A percentile compares a stretch with the other conserved stretches of the same genome.
These are phyloP conservation scores for Tubosaeta brunneosetosa DNA, from an alignment of 768 basidiomycete genomes.

Conservation along the genomic window DNA sequence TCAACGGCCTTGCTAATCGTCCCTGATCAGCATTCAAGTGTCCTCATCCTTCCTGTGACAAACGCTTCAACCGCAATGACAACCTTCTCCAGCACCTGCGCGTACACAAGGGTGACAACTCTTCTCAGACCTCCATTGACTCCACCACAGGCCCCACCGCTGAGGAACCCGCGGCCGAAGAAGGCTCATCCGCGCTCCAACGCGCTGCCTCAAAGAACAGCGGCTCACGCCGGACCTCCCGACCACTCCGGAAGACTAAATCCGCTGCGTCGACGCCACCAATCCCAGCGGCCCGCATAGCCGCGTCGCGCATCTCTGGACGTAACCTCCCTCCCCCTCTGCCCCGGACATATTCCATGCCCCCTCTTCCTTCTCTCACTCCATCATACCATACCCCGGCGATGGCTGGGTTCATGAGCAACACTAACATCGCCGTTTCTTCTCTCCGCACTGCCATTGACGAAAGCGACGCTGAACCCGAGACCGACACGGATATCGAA, in stretches of 20 bases:
- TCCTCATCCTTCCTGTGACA: constrained; percentile 60
- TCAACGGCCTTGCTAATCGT: constrained; percentile 19
- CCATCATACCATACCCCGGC: constrained; percentile 26
- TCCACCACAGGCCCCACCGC: constrained; percentile 22
- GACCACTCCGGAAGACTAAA: constrained; percentile 32
- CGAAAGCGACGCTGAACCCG: constrained; percentile 31
- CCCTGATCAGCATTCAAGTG: constrained; percentile 63
- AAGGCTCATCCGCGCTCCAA: constrained; percentile 18
- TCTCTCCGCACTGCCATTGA: constrained; percentile 33
- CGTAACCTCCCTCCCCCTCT: constrained; percentile 27
- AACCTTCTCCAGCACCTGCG: constrained; percentile 77
- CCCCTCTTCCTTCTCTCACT: constrained; percentile 27
- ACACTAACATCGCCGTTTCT: constrained; percentile 34
- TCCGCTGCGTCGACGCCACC: constrained; percentile 34
- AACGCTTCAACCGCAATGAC: constrained; percentile 74
- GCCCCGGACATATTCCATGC: constrained; percentile 32
- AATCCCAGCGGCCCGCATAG: constrained; percentile 30
- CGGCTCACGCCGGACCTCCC: constrained; percentile 25
- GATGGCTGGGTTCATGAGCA: constrained; percentile 29
- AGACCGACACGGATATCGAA: constrained; percentile 32
- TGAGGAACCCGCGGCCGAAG: constrained; percentile 22
- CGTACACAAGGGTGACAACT: constrained; percentile 50
- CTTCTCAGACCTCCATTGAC: constrained; percentile 32
- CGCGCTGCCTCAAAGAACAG: constrained; percentile 22
- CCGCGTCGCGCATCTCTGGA: constrained; percentile 30